Evolutionary conservation across 768 basidiomycete species (phyloP).

Genomic region (Calocybe indica): DNA sequence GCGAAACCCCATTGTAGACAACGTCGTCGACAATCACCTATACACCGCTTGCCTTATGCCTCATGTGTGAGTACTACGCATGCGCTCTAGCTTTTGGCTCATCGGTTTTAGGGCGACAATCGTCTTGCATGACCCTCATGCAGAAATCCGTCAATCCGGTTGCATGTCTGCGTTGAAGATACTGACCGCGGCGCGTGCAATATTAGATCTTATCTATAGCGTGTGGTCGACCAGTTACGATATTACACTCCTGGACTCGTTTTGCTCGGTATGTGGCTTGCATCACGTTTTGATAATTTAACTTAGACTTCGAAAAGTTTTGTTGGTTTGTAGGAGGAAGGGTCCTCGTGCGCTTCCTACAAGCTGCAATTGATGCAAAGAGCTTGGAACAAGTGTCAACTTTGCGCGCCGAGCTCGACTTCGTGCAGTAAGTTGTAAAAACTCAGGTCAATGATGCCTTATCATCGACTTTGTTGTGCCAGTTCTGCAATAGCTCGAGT

Average conservation of each 20-base stretch:
- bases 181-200: conserved; percentile 56
- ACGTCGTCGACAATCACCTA: conserved; percentile 54
- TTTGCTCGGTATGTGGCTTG: conserved; percentile 50
- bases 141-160: conserved; percentile 47
- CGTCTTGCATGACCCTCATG: conserved; percentile 73
- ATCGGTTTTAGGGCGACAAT: conserved; percentile 48
- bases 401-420: conserved; percentile 58
- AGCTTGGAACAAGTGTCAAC: conserved; percentile 52
- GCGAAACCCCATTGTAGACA: conserved; percentile 48
- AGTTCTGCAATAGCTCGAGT: conserved; percentile 57
- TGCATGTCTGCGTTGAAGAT: conserved; percentile 70
- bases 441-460: too few relatives aligned
- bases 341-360: conserved; percentile 60
- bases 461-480: not conserved
- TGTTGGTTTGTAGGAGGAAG: conserved; percentile 68
- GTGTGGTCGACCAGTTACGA: conserved; percentile 71
- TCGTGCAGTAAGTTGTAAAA: conserved; percentile 47
- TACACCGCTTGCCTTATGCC: conserved; percentile 43
- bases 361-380: conserved; percentile 54
- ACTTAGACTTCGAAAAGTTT: conserved; percentile 30
- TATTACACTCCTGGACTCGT: conserved; percentile 62
- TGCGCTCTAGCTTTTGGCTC: not conserved
- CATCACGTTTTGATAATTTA: not conserved
- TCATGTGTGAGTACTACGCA: conserved; percentile 24
- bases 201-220: conserved; percentile 61